Evolutionary conservation across 768 basidiomycete species (phyloP).

Genomic region (Lactifluus hygrophoroides): DNA sequence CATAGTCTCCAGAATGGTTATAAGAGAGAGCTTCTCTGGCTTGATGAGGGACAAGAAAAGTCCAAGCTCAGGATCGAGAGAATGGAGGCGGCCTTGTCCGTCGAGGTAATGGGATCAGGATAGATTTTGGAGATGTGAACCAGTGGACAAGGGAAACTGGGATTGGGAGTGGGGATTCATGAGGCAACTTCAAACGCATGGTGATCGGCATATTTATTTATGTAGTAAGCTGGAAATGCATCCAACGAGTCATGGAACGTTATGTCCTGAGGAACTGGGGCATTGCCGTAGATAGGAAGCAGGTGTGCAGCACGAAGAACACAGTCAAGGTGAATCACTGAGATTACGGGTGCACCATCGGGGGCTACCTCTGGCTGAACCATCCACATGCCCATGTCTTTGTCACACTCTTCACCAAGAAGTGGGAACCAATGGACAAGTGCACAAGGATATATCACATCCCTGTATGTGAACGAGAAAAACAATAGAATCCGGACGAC

Average conservation of each 20-base stretch:
- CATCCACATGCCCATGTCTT: slow-evolving; percentile 7
- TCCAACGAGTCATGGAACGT: no score
- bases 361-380: neutral
- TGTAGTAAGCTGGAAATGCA: no score
- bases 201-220: no score
- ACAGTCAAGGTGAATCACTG: neutral
- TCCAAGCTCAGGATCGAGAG: no score
- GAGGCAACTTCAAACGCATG: no score
- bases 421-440: neutral
- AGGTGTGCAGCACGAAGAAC: slow-evolving; percentile 6
- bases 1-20: slow-evolving; percentile 88
- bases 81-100: no score
- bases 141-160: no score
- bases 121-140: no score
- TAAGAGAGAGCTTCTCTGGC: slow-evolving; percentile 71
- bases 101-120: no score
- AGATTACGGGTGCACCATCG: neutral
- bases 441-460: neutral
- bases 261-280: neutral
- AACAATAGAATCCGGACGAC: neutral
- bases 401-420: neutral
- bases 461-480: neutral
- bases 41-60: slow-evolving; percentile 73
- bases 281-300: neutral
- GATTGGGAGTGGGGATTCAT: no score